Base-by-base conservation (phyloP, 768 basidiomycete genomes). In the Boletus insuetus region DNA sequence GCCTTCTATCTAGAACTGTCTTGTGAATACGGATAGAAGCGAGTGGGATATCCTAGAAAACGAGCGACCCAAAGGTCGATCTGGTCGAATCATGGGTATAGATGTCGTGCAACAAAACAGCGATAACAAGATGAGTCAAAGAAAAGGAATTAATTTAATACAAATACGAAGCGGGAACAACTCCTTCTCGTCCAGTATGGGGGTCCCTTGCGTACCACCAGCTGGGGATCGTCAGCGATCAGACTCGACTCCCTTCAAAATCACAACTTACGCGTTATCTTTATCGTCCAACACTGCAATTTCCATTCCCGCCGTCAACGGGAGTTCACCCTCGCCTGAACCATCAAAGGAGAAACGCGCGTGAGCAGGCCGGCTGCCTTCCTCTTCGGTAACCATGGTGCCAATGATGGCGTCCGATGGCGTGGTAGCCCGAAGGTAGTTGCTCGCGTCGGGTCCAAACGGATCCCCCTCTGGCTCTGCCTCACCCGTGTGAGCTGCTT, bases 121-220 rank as follows among this genome's bases (percentile, higher is more conserved):
- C 58, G 65, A 70, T 63, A 68, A 68, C 57, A 67, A 60, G 43
- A 60, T 55, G 55, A 47, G 56, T 12, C 38, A 53, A 46, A 53
- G 35, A 67, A 67, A 67, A 60, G 54, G 47, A 70, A 17, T 46
- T 17, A 49, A 59, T 64, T 82, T 79, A 93, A 75, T 91, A 92
- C 74, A 92, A 78, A 79, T 95, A 98, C 54, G 91, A 85, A 40
- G 92, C 89, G 10, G 94, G 94, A 47, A 97, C 90, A 32, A 95
- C 89, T 13, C 94, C 94, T 73, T 95, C 91, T 46, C 78, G 81
- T 10, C 93, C 90, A 45, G 87, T 86, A 49, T 82, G 81, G 20
- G 82, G 75, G 69, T 95, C 91, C 32, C 92, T 82, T 49, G 87
- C 91, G 65, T 90, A 95, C 94, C 94, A 97, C 94, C 94, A 98